Percentiles rank a stretch among this genome's conserved stretches.
Evolutionary conservation across 2,329 filamentous ascomycete species (phyloP).

Genomic region (Aspergillus sp.): DNA sequence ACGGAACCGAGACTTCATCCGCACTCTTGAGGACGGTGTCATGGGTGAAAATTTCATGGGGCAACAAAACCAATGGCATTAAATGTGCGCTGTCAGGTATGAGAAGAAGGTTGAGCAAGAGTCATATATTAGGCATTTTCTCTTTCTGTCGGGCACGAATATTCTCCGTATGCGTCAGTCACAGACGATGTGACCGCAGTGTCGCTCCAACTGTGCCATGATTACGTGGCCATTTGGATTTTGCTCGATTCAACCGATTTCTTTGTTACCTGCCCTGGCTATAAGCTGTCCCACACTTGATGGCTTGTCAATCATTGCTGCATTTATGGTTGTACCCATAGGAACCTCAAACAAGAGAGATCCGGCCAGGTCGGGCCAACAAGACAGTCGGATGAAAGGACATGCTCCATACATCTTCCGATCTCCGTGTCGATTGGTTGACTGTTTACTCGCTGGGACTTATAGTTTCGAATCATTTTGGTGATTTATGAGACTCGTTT

Average conservation of each 20-base stretch:
- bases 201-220: constrained; percentile 15
- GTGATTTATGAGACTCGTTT: not conserved
- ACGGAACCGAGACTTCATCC: constrained; percentile 81
- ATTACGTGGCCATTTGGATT: constrained; percentile 17
- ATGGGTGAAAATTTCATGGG: constrained; percentile 79
- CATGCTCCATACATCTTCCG: not conserved
- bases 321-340: not conserved
- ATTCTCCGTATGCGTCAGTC: constrained; percentile 17
- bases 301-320: constrained; percentile 1
- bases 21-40: constrained; percentile 90
- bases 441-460: not conserved
- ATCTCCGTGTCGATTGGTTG: constrained; percentile 6
- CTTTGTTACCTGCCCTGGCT: constrained; percentile 8
- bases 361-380: not conserved
- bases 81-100: constrained; percentile 16
- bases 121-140: constrained; percentile 16
- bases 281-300: not conserved
- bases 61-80: constrained; percentile 71
- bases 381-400: not conserved
- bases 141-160: constrained; percentile 15
- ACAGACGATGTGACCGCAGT: constrained; percentile 12
- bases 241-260: constrained; percentile 17
- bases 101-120: constrained; percentile 13
- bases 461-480: too few relatives aligned
- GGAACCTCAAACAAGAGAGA: not conserved